Conservation (phyloP, 1,284 basidiomycete genomes). For the Ganoderma boninense region DNA sequence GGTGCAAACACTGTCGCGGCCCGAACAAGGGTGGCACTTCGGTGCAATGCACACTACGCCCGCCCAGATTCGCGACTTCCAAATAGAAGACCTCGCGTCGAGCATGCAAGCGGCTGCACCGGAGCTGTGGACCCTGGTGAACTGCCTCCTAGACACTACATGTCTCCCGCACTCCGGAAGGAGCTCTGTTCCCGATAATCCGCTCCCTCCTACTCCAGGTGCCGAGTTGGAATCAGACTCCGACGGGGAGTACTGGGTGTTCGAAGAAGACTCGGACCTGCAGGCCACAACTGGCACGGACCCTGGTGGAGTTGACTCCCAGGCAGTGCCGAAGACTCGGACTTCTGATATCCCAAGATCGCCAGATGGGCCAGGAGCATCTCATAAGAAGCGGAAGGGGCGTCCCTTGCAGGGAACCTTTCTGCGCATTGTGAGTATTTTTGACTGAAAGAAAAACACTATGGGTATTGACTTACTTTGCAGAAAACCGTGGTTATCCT, state of each 20-base stretch:
- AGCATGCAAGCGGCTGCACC: neutral
- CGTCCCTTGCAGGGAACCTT: too few species aligned
- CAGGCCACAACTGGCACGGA: too few species aligned
- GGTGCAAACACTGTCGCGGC: neutral
- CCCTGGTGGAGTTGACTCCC: too few species aligned
- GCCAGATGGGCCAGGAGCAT: too few species aligned
- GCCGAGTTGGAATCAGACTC: too few species aligned
- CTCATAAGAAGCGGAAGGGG: too few species aligned
- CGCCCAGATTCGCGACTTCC: neutral
- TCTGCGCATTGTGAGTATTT: neutral
- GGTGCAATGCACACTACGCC: neutral
- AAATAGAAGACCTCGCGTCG: neutral
- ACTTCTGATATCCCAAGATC: too few species aligned
- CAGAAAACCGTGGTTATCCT: neutral
- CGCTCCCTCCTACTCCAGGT: neutral
- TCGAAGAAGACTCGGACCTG: too few species aligned
- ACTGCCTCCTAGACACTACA: neutral
- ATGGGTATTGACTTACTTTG: neutral
- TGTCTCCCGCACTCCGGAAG: too few species aligned
- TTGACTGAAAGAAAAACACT: neutral
- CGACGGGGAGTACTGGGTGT: too few species aligned
- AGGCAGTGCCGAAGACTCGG: too few species aligned
- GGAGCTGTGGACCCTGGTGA: neutral
- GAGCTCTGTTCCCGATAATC: neutral
- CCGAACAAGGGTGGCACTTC: slow-evolving; percentile 3